Conservation (phyloP, 2,329 filamentous ascomycete species). For the Aquanectria penicillioides region DNA sequence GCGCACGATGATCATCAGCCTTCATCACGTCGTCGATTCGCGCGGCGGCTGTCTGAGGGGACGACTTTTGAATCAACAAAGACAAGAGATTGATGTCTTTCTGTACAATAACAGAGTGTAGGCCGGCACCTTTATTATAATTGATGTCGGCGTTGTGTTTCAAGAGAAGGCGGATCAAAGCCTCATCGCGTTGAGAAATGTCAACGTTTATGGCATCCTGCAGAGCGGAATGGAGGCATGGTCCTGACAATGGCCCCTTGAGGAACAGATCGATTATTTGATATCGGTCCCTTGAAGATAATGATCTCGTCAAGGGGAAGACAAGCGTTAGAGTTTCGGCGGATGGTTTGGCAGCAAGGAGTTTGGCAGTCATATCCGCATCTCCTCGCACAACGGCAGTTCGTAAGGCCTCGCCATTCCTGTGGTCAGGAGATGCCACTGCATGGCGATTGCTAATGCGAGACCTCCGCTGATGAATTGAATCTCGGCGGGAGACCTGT, state of each 20-base stretch:
- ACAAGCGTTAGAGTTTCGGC: conserved; percentile 58
- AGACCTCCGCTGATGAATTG: conserved; percentile 31
- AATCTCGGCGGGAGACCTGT: conserved; percentile 23
- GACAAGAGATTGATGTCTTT: conserved; percentile 58
- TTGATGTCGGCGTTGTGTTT: conserved; percentile 64
- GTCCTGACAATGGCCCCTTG: conserved; percentile 56
- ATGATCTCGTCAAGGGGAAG: conserved; percentile 58
- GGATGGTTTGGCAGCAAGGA: conserved; percentile 59
- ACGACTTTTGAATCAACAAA: conserved; percentile 57
- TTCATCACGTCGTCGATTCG: conserved; percentile 60
- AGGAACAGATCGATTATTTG: conserved; percentile 62
- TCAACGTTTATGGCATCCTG: conserved; percentile 63
- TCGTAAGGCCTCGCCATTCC: conserved; percentile 61
- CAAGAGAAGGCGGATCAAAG: conserved; percentile 62
- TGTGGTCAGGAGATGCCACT: conserved; percentile 63
- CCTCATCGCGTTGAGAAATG: conserved; percentile 58
- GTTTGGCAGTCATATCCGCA: conserved; percentile 53
- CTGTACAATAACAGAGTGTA: conserved; percentile 59
- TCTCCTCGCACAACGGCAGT: conserved; percentile 59
- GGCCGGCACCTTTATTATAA: conserved; percentile 60
- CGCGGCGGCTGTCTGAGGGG: conserved; percentile 58
- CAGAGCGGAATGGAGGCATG: conserved; percentile 59
- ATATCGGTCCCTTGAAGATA: conserved; percentile 56
- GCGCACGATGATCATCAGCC: conserved; percentile 51
- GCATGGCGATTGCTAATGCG: conserved; percentile 56